phyloP scores from a whole-genome alignment of 2,329 filamentous ascomycete genomes.

The Colletotrichum endophyticum region DNA sequence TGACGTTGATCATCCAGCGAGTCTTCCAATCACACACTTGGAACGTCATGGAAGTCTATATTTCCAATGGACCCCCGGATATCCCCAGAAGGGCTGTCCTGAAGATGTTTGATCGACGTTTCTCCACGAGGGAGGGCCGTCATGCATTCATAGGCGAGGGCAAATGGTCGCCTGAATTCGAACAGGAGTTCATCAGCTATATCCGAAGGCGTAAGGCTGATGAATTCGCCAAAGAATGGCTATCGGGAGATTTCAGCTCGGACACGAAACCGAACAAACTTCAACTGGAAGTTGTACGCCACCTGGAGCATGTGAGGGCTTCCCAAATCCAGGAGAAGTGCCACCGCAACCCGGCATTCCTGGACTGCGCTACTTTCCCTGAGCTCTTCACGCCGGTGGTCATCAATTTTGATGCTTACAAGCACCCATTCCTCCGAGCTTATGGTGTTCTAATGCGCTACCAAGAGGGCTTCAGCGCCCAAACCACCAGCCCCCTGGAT shows the following conservation, averaged over 20 bases:
- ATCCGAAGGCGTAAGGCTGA: not conserved
- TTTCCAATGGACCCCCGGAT: not conserved
- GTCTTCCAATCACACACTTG: slow-evolving; percentile 5
- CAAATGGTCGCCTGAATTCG: slow-evolving; percentile 7
- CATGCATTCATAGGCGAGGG: not conserved
- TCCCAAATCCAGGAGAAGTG: not conserved
- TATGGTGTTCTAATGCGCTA: not conserved
- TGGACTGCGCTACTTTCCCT: not conserved
- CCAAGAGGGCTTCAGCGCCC: not conserved
- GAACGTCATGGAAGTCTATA: slow-evolving; percentile 7
- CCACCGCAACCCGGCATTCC: not conserved
- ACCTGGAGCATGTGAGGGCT: not conserved
- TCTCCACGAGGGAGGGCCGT: not conserved
- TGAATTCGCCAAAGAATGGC: not conserved
- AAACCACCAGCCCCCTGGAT: not conserved
- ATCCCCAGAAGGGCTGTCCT: not conserved
- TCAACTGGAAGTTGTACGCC: not conserved
- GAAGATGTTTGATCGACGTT: slow-evolving; percentile 10
- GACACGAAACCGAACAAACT: not conserved
- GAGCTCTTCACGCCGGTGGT: not conserved
- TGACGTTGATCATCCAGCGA: slow-evolving; percentile 4
- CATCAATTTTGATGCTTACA: not conserved
- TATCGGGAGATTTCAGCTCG: not conserved
- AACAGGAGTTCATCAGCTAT: slow-evolving; percentile 5
- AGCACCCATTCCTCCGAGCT: not conserved